Evolutionary conservation across 768 basidiomycete genomes (phyloP).

Genomic region (Mycena indigotica): DNA sequence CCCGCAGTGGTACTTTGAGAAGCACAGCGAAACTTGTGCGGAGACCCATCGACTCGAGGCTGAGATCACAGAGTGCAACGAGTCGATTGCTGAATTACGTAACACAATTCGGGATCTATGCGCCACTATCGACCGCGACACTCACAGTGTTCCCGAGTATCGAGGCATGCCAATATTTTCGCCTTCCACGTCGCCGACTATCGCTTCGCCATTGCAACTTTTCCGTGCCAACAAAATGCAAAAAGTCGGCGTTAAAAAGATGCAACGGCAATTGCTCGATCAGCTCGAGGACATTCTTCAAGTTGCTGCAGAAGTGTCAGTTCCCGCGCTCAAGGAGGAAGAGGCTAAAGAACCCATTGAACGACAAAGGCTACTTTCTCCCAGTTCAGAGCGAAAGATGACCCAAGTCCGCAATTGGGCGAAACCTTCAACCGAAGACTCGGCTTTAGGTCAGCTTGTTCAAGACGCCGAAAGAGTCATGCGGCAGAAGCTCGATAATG

Average conservation of each 20-base stretch:
- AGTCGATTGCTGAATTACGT: constrained; percentile 83
- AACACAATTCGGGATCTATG: constrained; percentile 82
- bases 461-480: constrained; percentile 89
- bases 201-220: constrained; percentile 75
- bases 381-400: constrained; percentile 86
- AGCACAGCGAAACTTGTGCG: constrained; percentile 98
- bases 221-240: constrained; percentile 81
- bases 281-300: constrained; percentile 86
- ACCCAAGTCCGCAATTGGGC: constrained; percentile 83
- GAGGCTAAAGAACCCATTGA: constrained; percentile 91
- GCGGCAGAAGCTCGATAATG: constrained; percentile 91
- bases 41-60: constrained; percentile 96
- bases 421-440: constrained; percentile 82
- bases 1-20: constrained; percentile 99
- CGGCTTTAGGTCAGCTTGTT: constrained; percentile 78
- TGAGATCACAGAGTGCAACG: constrained; percentile 92
- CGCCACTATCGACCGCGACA: constrained; percentile 71
- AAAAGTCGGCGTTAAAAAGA: constrained; percentile 76
- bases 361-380: constrained; percentile 86
- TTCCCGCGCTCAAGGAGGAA: constrained; percentile 90
- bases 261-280: constrained; percentile 78
- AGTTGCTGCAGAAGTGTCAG: constrained; percentile 76
- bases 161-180: constrained; percentile 84
- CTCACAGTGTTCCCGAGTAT: constrained; percentile 76
- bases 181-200: constrained; percentile 69